phyloP scores from a whole-genome alignment of 2,329 filamentous ascomycete genomes.

The Penicillium sp. region DNA sequence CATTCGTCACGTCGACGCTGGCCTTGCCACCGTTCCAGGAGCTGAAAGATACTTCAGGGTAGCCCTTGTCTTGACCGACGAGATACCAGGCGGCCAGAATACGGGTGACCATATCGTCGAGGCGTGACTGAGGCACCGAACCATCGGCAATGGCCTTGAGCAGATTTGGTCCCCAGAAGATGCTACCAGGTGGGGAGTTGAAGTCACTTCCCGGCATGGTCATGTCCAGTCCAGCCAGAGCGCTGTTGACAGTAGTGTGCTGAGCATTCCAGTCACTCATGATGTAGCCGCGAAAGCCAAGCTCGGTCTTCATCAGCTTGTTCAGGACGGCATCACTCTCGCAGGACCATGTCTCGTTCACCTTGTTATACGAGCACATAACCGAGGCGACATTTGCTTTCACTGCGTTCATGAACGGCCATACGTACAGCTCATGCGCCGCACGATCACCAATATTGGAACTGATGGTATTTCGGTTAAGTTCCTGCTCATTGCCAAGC shows the following conservation, averaged over 20 bases:
- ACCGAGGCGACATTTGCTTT: conserved; percentile 56
- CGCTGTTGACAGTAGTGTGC: conserved; percentile 61
- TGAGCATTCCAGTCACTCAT: conserved; percentile 78
- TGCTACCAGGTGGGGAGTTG: conserved; percentile 20
- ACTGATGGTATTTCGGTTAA: conserved; percentile 27
- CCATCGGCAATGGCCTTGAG: conserved; percentile 57
- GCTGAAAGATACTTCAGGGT: conserved; percentile 43
- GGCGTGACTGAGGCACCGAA: conserved; percentile 50
- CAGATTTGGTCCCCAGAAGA: conserved; percentile 38
- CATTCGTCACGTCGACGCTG: conserved; percentile 35
- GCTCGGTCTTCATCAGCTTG: conserved; percentile 68
- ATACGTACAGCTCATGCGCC: conserved; percentile 69
- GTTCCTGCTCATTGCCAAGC: conserved; percentile 65
- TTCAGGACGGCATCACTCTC: conserved; percentile 75
- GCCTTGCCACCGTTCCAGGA: conserved; percentile 41
- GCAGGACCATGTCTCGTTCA: conserved; percentile 76
- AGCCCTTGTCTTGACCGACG: conserved; percentile 44
- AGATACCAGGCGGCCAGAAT: conserved; percentile 49
- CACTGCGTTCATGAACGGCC: conserved; percentile 72
- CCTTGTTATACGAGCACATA: conserved; percentile 52
- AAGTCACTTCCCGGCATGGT: conserved; percentile 64
- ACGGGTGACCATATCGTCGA: conserved; percentile 58
- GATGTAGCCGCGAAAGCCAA: conserved; percentile 76
- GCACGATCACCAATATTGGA: conserved; percentile 66
- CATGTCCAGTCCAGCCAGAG: conserved; percentile 75